Evolutionary conservation across 495 filamentous ascomycete species (phyloP).

Genomic region (Elasticomyces elasticus): DNA sequence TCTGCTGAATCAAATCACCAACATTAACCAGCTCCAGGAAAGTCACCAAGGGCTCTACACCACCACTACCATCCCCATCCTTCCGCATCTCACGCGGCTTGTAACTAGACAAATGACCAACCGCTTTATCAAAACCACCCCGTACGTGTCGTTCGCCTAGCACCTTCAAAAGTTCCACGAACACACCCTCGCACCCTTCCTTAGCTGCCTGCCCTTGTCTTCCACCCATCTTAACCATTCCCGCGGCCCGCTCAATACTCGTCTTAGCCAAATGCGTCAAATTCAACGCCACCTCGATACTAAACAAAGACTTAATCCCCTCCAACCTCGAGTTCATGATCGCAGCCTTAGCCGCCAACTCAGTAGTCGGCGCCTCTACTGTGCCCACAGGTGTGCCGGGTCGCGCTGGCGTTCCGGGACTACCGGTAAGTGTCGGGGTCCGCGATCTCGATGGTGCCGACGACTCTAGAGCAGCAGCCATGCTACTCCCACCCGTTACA

Average conservation of each 20-base stretch:
- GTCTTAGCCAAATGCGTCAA: constrained; percentile 86
- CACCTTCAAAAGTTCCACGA: constrained; percentile 70
- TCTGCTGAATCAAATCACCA: constrained; percentile 94
- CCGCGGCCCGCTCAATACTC: constrained; percentile 71
- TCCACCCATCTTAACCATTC: constrained; percentile 69
- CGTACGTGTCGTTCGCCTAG: constrained; percentile 83
- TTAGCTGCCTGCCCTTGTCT: constrained; percentile 68
- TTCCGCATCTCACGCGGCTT: constrained; percentile 76
- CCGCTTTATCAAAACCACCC: constrained; percentile 80
- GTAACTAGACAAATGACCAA: constrained; percentile 83
- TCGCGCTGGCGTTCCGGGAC: constrained; percentile 20
- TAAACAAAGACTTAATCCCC: constrained; percentile 88
- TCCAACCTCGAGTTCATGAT: constrained; percentile 92
- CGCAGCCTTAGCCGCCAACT: constrained; percentile 88
- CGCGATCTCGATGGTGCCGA: constrained; percentile 8
- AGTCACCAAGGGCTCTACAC: constrained; percentile 84
- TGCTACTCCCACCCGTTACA: not conserved
- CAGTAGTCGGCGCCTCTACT: constrained; percentile 59
- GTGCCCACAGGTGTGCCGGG: constrained; percentile 39
- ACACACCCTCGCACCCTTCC: constrained; percentile 84
- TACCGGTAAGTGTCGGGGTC: constrained; percentile 17
- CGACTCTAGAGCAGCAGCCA: not conserved
- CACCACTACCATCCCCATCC: constrained; percentile 33
- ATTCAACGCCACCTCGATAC: constrained; percentile 85
- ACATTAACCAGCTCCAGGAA: constrained; percentile 98